Evolutionary conservation across 805 yeast species (phyloP).

Genomic region (Barnettozyma pratensis): DNA sequence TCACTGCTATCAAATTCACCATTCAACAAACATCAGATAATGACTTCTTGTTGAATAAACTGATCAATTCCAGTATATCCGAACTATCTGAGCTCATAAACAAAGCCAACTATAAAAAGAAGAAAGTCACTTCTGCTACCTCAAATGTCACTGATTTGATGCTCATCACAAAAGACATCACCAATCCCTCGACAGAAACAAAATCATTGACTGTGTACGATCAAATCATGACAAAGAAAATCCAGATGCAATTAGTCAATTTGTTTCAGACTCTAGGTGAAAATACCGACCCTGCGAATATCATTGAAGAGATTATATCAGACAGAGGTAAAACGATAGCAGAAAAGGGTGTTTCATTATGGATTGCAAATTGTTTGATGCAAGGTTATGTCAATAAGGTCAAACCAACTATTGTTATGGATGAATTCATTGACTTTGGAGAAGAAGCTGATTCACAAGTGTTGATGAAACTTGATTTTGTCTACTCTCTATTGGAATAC

Average conservation of each 20-base stretch:
- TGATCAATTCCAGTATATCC: constrained; percentile 12
- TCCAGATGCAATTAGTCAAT: constrained; percentile 16
- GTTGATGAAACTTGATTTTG: constrained; percentile 23
- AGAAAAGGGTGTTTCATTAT: constrained; percentile 28
- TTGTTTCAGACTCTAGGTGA: constrained; percentile 22
- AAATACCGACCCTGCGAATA: constrained; percentile 9
- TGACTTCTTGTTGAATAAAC: constrained; percentile 12
- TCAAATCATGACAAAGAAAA: constrained; percentile 17
- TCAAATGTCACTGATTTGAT: constrained; percentile 14
- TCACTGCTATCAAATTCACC: constrained; percentile 18
- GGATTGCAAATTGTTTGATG: constrained; percentile 34
- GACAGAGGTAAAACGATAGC: constrained; percentile 12
- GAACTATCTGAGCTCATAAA: constrained; percentile 19
- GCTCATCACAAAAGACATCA: constrained; percentile 17
- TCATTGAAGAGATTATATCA: constrained; percentile 21
- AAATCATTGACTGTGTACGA: constrained; percentile 17
- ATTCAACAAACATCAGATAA: constrained; percentile 6
- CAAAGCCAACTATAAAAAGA: constrained; percentile 11
- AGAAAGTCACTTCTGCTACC: constrained; percentile 2
- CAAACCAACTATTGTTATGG: constrained; percentile 11
- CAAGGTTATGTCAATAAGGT: constrained; percentile 18
- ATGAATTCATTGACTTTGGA: constrained; percentile 29
- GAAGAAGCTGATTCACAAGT: constrained; percentile 14
- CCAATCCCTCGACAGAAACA: background rate
- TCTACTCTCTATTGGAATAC: constrained; percentile 30